Base-by-base conservation (phyloP, 2,329 filamentous ascomycete genomes). In the Fusarium secorum region DNA sequence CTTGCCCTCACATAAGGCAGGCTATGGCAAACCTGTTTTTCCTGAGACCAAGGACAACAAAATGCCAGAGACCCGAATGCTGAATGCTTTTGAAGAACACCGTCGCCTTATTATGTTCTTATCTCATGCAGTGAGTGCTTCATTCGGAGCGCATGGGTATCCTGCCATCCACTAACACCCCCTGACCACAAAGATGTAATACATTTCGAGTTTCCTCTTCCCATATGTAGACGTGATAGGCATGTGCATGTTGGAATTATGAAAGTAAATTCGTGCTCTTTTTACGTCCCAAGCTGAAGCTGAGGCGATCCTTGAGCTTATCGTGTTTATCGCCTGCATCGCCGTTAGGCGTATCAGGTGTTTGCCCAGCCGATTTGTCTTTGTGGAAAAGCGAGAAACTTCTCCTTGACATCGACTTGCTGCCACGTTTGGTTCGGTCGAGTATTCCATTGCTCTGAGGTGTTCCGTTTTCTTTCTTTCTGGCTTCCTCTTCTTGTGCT, bases 361-460 rank as follows among this genome's bases (percentile, higher is more conserved):
- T 73, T 24, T 73, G 76, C 28, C 73, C 73, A 28, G 66, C 76
- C 72, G 68, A 74, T 78, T 82, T 85, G 67, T 88, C 85, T 67
- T 88, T 89, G 74, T 85, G 75, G 44, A 91, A 81, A 76, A 93
- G 92, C 35, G 87, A 88, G 75, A 93, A 90, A 72, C 92, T 92
- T 80, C 91, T 93, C 69, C 91, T 89, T 52, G 92, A 88, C 83
- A 97, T 87, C 70, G 93, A 94, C 83, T 93, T 95, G 79, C 91
- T 93, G 14, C 89, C 89, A 59, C 90, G 86, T 73, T 90, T 88
- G 70, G 92, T 90, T 46, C 93, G 86, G 75, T 88, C 89, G 44
- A 96, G 82, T 33, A 89, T 84, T 9, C 84, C 83, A 33, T 72
- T 64, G 33, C 79, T 78, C 55, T 75, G 78, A 66, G 75, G 85